phyloP scores from a whole-genome alignment of 305 asterid species.

The Fraxinus greggii region DNA sequence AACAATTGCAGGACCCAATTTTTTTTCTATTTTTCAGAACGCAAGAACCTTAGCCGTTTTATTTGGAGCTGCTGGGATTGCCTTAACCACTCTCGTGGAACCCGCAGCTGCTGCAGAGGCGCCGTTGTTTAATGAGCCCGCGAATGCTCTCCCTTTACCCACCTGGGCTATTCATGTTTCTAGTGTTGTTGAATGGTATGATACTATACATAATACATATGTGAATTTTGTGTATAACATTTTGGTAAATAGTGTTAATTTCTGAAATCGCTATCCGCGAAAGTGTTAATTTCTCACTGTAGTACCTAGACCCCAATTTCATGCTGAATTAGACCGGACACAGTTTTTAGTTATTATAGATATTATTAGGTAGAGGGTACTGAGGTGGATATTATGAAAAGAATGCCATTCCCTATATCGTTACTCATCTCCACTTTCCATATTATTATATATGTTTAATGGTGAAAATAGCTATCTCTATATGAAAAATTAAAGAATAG shows the following conservation, averaged over 20 bases:
- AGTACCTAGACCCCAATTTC: not conserved
- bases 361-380: not conserved
- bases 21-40: slow-evolving; percentile 18
- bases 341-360: not conserved
- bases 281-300: not conserved
- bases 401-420: not conserved
- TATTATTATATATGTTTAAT: not conserved
- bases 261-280: not conserved
- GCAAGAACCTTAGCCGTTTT: slow-evolving; percentile 34
- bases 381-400: not conserved
- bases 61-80: slow-evolving; percentile 64
- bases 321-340: not conserved
- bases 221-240: not conserved
- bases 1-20: slow-evolving; percentile 10
- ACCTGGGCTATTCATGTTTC: slow-evolving; percentile 97
- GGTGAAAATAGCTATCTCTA: not conserved
- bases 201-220: not conserved
- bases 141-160: slow-evolving; percentile 94
- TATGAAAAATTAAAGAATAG: not conserved
- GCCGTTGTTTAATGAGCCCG: slow-evolving; percentile 62
- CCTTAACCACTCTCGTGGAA: slow-evolving; percentile 43
- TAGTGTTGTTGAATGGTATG: slow-evolving; percentile 91
- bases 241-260: not conserved
- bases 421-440: not conserved
- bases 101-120: slow-evolving; percentile 55